Conservation (phyloP, 2,329 filamentous ascomycete species). For the Xylariaceae sp. region DNA sequence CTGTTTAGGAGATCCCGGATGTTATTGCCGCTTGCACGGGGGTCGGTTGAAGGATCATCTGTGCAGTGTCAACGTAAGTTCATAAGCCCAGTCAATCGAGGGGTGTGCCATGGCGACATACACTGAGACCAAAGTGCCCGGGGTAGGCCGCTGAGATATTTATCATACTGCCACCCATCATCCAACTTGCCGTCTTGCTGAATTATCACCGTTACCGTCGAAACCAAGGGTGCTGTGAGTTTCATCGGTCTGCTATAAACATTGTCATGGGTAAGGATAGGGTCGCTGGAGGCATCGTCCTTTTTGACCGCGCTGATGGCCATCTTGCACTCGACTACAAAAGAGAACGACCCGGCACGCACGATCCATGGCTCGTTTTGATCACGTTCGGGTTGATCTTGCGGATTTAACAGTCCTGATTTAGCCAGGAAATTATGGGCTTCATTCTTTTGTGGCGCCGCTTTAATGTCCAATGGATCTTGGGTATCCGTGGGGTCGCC, state of each 20-base stretch:
- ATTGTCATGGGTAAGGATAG: conserved; percentile 1
- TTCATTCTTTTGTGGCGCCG: conserved; percentile 4
- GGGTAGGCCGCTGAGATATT: conserved; percentile 5
- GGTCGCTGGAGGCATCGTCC: background rate
- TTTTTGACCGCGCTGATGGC: conserved; percentile 12
- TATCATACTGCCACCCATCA: conserved; percentile 6
- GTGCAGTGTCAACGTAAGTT: background rate
- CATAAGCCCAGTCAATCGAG: background rate
- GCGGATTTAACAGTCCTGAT: conserved; percentile 15
- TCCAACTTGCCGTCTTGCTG: conserved; percentile 1
- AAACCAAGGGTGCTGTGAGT: conserved; percentile 3
- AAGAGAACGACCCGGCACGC: conserved; percentile 23
- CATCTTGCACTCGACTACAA: conserved; percentile 23
- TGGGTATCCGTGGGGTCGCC: background rate
- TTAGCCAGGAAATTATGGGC: conserved; percentile 19
- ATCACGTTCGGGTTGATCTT: conserved; percentile 5
- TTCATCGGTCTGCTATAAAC: conserved; percentile 12
- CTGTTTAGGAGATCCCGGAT: conserved; percentile 8
- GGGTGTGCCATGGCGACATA: conserved; percentile 2
- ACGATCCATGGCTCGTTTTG: conserved; percentile 21
- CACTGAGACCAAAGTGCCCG: conserved; percentile 9
- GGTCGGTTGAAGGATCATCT: conserved; percentile 8
- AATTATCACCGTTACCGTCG: conserved; percentile 3
- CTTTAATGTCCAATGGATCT: no score
- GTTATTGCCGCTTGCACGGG: conserved; percentile 7